A percentile compares a stretch with the other conserved stretches of the same genome.
Conservation (phyloP, 2,329 filamentous ascomycete genomes). For the Apiospora hydei region DNA sequence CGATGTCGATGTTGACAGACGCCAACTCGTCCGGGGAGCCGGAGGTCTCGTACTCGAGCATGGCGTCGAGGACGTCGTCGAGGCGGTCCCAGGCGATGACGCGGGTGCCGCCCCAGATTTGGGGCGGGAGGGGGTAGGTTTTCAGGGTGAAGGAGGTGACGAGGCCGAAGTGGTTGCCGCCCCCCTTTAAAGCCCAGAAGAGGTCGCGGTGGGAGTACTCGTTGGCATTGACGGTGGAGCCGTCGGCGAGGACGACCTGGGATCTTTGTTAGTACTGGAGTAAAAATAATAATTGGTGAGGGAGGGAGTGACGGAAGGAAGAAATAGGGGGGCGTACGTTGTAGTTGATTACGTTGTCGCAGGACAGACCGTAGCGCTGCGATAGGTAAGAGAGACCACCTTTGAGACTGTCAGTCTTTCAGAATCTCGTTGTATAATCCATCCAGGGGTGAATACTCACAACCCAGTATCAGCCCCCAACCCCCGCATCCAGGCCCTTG, state of each 20-base stretch:
- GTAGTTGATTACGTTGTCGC: neutral
- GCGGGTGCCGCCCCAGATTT: conserved; percentile 21
- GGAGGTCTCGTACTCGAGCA: conserved; percentile 21
- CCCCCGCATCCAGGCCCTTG: neutral
- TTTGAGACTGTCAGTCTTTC: neutral
- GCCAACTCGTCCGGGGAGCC: neutral
- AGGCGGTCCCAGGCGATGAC: conserved; percentile 6
- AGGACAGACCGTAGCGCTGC: neutral
- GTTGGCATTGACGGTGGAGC: conserved; percentile 20
- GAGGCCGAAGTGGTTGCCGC: conserved; percentile 29
- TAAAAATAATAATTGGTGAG: neutral
- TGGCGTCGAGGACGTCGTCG: conserved; percentile 21
- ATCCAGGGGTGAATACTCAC: neutral
- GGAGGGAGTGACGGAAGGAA: no score
- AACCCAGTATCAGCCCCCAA: neutral
- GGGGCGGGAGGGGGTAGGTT: neutral
- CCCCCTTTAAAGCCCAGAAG: conserved; percentile 23
- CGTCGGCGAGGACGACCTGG: neutral
- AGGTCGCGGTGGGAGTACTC: conserved; percentile 21
- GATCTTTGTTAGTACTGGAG: neutral
- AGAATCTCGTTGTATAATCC: neutral
- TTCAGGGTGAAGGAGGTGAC: conserved; percentile 22
- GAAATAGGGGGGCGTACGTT: neutral
- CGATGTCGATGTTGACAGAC: conserved; percentile 19
- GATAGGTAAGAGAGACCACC: neutral